phyloP scores from a whole-genome alignment of 139 green algal genomes.

The Ettlia oleoabundans region DNA sequence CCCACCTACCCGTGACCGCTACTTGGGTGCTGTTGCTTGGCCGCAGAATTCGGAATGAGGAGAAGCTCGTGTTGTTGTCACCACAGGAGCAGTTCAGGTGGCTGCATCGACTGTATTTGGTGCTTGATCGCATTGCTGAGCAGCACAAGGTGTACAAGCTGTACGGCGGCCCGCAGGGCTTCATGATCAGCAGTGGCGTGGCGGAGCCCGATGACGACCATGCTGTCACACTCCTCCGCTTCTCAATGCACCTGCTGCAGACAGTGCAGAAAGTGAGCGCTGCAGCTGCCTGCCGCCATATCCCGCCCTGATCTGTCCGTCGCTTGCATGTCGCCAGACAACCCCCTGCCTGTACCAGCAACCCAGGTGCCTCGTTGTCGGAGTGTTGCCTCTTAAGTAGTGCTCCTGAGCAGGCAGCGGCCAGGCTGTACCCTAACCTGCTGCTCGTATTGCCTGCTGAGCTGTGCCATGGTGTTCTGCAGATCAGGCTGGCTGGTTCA shows the following conservation, averaged over 20 bases:
- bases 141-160: conserved; percentile 37
- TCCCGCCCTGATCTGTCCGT: too few species aligned
- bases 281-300: too few species aligned
- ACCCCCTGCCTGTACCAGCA: too few species aligned
- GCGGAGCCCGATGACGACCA: conserved; percentile 16
- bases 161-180: conserved; percentile 26
- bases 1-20: too few species aligned
- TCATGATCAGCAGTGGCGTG: conserved; percentile 16
- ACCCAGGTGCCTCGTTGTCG: neutral
- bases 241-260: conserved; percentile 16
- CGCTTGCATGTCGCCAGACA: too few species aligned
- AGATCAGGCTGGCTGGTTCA: conserved; percentile 17
- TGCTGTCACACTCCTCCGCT: conserved; percentile 28
- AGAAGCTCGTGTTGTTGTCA: neutral
- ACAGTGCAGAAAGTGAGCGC: neutral
- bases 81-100: conserved; percentile 19
- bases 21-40: too few species aligned
- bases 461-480: too few species aligned
- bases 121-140: conserved; percentile 25
- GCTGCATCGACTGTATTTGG: conserved; percentile 30
- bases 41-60: conserved; percentile 20
- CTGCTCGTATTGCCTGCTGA: neutral
- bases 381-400: neutral
- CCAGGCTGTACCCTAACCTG: too few species aligned
- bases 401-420: too few species aligned